A percentile compares a stretch with the other conserved stretches of the same genome.
Conservation (phyloP, 1,284 basidiomycete species). For the Fomes fomentarius region DNA sequence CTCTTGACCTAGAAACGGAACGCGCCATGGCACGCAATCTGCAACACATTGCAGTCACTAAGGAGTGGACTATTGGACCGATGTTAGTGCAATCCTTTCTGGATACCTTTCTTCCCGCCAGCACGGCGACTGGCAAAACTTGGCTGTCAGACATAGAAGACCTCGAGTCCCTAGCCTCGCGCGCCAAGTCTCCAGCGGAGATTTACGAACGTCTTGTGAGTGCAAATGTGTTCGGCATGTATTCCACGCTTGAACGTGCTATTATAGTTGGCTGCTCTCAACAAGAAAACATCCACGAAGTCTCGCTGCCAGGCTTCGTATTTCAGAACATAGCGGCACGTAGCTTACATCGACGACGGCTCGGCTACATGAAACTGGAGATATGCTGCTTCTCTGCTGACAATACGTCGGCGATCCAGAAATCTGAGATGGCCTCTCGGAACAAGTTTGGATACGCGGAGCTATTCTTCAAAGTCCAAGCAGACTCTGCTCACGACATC, state of each 20-base stretch:
- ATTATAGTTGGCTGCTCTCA: conserved; percentile 3
- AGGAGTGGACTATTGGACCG: not conserved
- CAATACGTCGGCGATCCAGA: not conserved
- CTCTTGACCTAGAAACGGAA: too few species aligned
- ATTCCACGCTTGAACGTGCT: not conserved
- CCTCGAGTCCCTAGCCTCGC: not conserved
- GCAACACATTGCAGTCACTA: not conserved
- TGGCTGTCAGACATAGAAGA: not conserved
- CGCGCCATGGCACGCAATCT: not conserved
- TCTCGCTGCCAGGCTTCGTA: conserved; percentile 9
- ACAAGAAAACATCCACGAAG: not conserved
- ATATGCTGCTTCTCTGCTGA: not conserved
- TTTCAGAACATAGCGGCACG: conserved; percentile 3
- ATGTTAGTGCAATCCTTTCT: not conserved
- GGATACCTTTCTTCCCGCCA: not conserved
- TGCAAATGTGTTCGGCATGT: too few species aligned
- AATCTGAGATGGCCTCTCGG: not conserved
- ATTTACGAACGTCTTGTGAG: not conserved
- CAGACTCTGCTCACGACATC: not conserved
- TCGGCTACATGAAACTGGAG: conserved; percentile 7
- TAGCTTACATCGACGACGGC: not conserved
- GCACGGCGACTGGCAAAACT: not conserved
- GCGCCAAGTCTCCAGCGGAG: not conserved
- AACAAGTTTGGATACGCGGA: conserved; percentile 7
- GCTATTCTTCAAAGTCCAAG: conserved; percentile 9